Evolutionary conservation across 2,329 filamentous ascomycete genomes (phyloP).

Genomic region (Onygenales sp.): DNA sequence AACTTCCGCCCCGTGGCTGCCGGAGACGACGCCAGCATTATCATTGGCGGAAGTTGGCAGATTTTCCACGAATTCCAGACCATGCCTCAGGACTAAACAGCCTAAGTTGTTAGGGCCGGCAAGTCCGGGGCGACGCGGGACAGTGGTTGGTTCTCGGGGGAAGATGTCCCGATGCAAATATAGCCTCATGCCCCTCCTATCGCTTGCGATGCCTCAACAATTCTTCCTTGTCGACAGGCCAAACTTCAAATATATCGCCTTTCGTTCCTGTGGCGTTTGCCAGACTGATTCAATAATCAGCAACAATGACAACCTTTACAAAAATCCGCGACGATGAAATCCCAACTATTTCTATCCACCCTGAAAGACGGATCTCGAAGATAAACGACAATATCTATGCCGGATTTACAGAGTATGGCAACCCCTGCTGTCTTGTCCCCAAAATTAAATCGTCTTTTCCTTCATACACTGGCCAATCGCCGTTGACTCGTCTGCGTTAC

Average conservation of each 20-base stretch:
- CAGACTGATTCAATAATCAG: conserved; percentile 7
- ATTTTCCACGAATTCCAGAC: not conserved
- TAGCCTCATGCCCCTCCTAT: no score
- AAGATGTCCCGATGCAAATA: no score
- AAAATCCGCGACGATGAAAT: conserved; percentile 51
- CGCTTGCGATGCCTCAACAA: no score
- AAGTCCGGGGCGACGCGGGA: no score
- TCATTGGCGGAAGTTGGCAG: not conserved
- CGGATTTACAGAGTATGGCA: conserved; percentile 67
- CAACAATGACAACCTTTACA: conserved; percentile 62
- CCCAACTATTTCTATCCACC: conserved; percentile 57
- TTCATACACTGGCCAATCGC: conserved; percentile 9
- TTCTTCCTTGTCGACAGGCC: no score
- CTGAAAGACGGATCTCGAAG: conserved; percentile 55
- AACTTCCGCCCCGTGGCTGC: no score
- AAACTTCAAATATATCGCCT: no score
- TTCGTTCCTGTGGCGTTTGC: not conserved
- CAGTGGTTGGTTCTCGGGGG: no score
- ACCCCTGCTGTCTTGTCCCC: not conserved
- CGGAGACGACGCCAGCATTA: not conserved
- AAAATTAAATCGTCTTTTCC: no score
- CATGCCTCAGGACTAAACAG: no score
- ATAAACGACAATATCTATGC: conserved; percentile 77
- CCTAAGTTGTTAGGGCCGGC: no score
- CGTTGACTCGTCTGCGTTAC: not conserved